Conservation (phyloP, 2,329 filamentous ascomycete genomes). For the Colletotrichum theobromicola region DNA sequence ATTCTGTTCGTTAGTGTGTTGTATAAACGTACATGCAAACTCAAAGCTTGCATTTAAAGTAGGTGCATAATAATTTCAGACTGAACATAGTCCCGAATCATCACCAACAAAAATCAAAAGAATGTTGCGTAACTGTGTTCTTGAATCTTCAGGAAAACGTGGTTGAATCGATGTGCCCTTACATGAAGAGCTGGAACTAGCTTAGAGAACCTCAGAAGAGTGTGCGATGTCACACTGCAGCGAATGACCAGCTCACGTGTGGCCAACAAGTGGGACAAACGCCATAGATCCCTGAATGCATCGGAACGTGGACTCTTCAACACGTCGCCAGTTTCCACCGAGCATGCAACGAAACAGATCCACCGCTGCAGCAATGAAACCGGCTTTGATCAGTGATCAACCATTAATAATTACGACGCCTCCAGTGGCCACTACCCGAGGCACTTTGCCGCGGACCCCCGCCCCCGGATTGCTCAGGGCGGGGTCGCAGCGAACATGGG, state of each 20-base stretch:
- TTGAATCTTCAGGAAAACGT: neutral
- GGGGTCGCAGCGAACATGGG: neutral
- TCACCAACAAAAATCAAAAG: neutral
- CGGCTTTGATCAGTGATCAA: neutral
- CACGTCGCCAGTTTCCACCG: neutral
- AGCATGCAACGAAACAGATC: neutral
- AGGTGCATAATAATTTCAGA: neutral
- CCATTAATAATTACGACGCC: neutral
- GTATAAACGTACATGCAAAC: neutral
- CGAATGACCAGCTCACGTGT: neutral
- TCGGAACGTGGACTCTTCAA: neutral
- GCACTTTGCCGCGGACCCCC: neutral
- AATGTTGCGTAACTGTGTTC: neutral
- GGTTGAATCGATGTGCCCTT: neutral
- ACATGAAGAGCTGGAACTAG: neutral
- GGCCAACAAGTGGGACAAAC: neutral
- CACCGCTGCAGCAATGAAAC: neutral
- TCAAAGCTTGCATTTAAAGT: rapidly evolving
- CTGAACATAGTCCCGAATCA: neutral
- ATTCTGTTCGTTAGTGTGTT: neutral
- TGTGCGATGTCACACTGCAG: neutral
- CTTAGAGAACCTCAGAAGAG: neutral
- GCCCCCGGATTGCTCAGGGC: conserved; percentile 1
- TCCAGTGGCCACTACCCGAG: neutral
- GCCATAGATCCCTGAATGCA: neutral